phyloP scores from a whole-genome alignment of 1,284 basidiomycete genomes.

The Ustilago loliicola region DNA sequence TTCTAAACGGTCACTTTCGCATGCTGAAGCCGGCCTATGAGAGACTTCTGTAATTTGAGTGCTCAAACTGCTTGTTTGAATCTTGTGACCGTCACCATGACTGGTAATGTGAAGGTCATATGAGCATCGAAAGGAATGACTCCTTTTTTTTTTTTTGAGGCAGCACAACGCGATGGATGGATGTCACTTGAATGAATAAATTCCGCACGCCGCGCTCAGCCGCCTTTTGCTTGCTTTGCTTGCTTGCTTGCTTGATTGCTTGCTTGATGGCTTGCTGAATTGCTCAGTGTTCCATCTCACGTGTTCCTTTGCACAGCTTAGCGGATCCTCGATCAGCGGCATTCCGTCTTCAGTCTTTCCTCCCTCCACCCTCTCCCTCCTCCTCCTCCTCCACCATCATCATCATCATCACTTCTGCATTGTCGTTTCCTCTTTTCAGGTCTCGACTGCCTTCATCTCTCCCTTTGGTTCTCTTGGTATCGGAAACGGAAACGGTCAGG shows the following conservation, averaged over 20 bases:
- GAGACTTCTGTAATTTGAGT: too few species aligned
- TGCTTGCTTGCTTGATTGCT: too few species aligned
- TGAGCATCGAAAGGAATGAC: not conserved
- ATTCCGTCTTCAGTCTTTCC: not conserved
- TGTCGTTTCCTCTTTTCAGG: constrained; percentile 1
- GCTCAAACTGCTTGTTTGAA: too few species aligned
- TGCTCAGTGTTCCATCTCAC: constrained; percentile 2
- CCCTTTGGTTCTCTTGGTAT: constrained; percentile 1
- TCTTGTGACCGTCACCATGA: not conserved
- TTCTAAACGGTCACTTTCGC: too few species aligned
- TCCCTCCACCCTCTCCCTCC: not conserved
- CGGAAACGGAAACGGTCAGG: constrained; percentile 8
- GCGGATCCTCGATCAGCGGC: not conserved
- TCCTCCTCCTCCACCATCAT: not conserved
- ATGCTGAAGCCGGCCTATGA: too few species aligned
- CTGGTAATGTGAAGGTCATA: not conserved
- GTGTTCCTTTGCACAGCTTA: not conserved
- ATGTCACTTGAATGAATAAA: not conserved
- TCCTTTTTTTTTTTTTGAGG: too few species aligned
- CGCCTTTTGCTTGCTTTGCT: not conserved
- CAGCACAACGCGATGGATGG: not conserved
- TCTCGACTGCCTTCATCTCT: not conserved
- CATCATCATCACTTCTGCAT: not conserved
- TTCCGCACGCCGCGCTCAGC: not conserved
- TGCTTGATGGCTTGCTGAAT: not conserved